Percentiles rank a stretch among this genome's conserved stretches.
These are phyloP conservation scores for Hypericum androsaemum DNA, from an alignment of 345 rosid species.

Conservation along the genomic window DNA sequence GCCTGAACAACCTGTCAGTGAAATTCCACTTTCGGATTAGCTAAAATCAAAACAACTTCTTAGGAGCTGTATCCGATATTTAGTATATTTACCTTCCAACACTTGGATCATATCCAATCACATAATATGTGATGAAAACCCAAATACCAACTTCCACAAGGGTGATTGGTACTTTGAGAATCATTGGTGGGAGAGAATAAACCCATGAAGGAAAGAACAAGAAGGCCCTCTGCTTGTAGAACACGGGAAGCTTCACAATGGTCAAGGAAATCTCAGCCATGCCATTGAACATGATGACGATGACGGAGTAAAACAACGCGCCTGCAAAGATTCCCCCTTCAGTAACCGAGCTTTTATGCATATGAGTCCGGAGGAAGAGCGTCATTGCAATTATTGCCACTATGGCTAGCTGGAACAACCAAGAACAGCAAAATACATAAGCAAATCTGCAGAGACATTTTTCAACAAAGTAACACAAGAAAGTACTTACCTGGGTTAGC, in stretches of 20 bases:
- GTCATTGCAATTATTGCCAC: background rate
- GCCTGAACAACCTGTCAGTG: background rate
- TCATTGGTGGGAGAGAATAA: background rate
- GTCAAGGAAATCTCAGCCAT: slow-evolving; percentile 1
- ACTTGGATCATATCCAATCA: background rate
- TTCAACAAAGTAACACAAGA: background rate
- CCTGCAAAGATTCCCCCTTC: background rate
- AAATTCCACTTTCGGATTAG: background rate
- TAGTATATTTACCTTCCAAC: background rate
- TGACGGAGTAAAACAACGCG: background rate
- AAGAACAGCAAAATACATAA: background rate
- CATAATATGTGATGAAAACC: slow-evolving; percentile 3
- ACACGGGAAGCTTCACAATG: slow-evolving; percentile 2
- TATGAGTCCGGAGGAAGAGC: background rate
- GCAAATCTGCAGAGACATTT: too few relatives aligned
- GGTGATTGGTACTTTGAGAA: background rate
- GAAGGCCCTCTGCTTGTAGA: slow-evolving; percentile 4
- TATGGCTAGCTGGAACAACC: background rate
- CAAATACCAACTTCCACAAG: slow-evolving; percentile 1
- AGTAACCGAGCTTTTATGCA: background rate
- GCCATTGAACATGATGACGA: background rate
- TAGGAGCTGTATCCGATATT: background rate
- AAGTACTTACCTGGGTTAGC: background rate
- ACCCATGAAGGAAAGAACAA: slow-evolving; percentile 3
- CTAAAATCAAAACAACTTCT: background rate